Percentiles rank a stretch among this genome's conserved stretches.
phyloP scores from a whole-genome alignment of 2,329 filamentous ascomycete genomes.

The Ciborinia camelliae region DNA sequence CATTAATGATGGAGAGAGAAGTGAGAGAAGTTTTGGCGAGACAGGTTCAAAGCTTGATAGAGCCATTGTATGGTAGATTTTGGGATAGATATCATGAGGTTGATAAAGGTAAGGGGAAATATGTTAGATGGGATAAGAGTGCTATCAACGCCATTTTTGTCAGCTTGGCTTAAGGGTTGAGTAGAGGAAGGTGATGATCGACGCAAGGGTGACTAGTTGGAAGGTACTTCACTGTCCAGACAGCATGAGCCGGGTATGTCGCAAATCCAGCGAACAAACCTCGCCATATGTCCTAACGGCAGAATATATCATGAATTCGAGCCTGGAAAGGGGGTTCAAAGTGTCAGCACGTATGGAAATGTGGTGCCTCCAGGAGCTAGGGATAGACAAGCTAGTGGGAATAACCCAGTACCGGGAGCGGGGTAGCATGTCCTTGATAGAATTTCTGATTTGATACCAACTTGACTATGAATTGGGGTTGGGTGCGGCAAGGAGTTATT shows the following conservation, averaged over 20 bases:
- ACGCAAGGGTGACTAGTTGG: background rate
- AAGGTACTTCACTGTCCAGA: background rate
- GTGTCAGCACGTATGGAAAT: background rate
- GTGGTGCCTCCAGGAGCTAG: background rate
- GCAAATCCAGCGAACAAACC: background rate
- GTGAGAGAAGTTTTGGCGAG: conserved; percentile 75
- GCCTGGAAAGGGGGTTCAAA: background rate
- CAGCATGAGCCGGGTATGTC: background rate
- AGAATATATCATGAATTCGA: background rate
- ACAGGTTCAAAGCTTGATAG: conserved; percentile 87
- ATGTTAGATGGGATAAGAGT: conserved; percentile 93
- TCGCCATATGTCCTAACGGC: background rate
- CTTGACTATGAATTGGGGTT: background rate
- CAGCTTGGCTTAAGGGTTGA: background rate
- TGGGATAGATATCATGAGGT: conserved; percentile 97
- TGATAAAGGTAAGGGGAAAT: conserved; percentile 96
- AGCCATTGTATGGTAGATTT: conserved; percentile 91
- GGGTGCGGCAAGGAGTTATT: background rate
- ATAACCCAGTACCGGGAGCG: background rate
- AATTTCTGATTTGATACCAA: conserved; percentile 15
- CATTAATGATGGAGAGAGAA: conserved; percentile 84
- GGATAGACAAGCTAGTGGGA: background rate
- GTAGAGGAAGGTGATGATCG: background rate
- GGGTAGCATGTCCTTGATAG: background rate
- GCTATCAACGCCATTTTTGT: conserved; percentile 63